phyloP scores from a whole-genome alignment of 371 early-diverging fungal genomes.

The Entomophthora muscae region DNA sequence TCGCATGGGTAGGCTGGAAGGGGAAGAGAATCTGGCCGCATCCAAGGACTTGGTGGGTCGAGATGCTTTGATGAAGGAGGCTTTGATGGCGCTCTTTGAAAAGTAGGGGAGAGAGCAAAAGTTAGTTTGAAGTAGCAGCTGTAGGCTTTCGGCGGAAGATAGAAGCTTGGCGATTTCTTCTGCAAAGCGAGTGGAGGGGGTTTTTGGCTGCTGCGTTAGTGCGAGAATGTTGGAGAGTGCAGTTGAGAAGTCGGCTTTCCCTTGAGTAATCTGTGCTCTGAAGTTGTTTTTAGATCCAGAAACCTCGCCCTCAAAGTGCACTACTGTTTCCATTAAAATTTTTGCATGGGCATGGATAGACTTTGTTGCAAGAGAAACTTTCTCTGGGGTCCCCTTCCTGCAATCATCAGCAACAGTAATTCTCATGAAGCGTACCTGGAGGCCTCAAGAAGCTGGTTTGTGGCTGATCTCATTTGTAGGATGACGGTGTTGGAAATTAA shows the following conservation, averaged over 20 bases:
- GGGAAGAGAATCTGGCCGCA: not conserved
- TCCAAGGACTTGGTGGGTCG: not conserved
- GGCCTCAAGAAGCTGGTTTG: not conserved
- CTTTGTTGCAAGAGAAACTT: not conserved
- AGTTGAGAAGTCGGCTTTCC: not conserved
- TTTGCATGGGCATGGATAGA: not conserved
- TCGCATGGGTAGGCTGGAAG: not conserved
- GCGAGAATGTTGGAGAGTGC: slow-evolving; percentile 1
- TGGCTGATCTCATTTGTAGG: not conserved
- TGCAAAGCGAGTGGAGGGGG: not conserved
- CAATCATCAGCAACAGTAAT: not conserved
- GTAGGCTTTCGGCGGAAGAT: not conserved
- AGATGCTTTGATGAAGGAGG: not conserved
- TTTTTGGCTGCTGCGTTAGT: not conserved
- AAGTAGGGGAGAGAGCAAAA: slow-evolving; percentile 7
- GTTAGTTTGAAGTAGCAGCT: slow-evolving; percentile 5
- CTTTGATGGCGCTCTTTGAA: not conserved
- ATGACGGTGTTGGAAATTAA: not conserved
- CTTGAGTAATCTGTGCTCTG: no score
- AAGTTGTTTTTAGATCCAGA: not conserved
- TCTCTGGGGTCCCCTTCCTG: not conserved
- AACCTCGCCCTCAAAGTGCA: not conserved
- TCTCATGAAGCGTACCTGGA: not conserved
- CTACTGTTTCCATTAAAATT: not conserved
- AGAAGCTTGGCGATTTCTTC: not conserved